phyloP scores from a whole-genome alignment of 305 asterid species.

The Coffea humblotiana region DNA sequence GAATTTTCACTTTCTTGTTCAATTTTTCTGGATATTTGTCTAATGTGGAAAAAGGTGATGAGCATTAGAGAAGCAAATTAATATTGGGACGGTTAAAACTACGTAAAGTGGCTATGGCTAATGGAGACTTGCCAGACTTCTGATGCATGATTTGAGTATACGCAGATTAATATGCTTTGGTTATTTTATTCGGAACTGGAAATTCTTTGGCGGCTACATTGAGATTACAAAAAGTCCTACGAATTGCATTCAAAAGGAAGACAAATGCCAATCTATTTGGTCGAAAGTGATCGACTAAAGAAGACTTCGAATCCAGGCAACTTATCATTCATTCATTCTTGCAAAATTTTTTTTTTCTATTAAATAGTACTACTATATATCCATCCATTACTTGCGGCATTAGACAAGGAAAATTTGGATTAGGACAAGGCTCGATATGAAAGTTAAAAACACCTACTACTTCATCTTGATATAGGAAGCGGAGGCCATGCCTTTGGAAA shows the following conservation, averaged over 20 bases:
- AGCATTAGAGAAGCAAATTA: background rate
- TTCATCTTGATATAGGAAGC: background rate
- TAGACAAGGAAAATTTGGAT: background rate
- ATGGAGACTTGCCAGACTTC: constrained; percentile 10
- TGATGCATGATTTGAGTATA: background rate
- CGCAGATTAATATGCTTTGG: background rate
- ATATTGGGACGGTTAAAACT: background rate
- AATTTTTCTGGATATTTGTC: background rate
- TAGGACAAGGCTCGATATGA: background rate
- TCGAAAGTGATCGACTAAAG: background rate
- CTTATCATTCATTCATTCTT: background rate
- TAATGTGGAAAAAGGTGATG: constrained; percentile 5
- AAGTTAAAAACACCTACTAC: background rate
- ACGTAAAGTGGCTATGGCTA: constrained; percentile 1
- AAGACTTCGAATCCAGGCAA: background rate
- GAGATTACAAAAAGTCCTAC: background rate
- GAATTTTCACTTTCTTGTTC: background rate
- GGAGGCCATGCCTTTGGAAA: background rate
- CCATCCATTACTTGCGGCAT: background rate
- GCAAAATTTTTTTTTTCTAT: background rate
- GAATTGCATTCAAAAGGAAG: background rate
- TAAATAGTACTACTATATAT: background rate
- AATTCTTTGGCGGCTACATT: constrained; percentile 3
- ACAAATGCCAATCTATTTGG: background rate
- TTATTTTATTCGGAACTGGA: background rate